These are phyloP conservation scores for Cubamyces lactineus DNA, from an alignment of 768 basidiomycete species.

Conservation along the genomic window DNA sequence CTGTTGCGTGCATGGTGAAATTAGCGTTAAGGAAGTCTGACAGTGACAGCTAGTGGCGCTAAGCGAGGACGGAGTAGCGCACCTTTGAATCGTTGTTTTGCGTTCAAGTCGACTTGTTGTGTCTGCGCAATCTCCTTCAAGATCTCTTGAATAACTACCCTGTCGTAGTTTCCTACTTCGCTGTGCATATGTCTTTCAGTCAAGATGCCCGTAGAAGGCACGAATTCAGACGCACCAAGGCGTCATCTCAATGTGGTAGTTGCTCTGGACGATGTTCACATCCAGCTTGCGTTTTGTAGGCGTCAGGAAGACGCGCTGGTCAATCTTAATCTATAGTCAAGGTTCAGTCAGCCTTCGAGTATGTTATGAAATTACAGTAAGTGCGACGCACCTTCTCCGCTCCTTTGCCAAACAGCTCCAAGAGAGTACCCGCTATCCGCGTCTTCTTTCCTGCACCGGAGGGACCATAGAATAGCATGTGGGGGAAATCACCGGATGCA, in stretches of 20 bases:
- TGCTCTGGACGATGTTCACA: constrained; percentile 96
- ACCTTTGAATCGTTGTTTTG: constrained; percentile 98
- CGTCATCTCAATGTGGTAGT: constrained; percentile 97
- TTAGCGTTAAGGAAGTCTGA: not conserved
- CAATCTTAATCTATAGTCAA: constrained; percentile 84
- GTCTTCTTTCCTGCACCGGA: constrained; percentile 99
- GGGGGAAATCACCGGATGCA: constrained; percentile 91
- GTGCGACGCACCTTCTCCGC: constrained; percentile 77
- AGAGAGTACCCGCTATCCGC: constrained; percentile 84
- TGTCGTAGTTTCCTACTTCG: constrained; percentile 94
- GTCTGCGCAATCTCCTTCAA: constrained; percentile 99
- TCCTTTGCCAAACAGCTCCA: constrained; percentile 87
- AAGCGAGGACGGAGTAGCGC: not conserved
- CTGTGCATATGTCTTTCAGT: constrained; percentile 43
- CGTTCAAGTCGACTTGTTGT: constrained; percentile 94
- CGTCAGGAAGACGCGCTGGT: constrained; percentile 93
- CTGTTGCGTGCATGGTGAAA: constrained; percentile 42
- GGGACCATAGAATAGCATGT: constrained; percentile 97
- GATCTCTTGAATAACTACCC: constrained; percentile 94
- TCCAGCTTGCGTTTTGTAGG: constrained; percentile 94
- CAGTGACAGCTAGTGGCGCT: too few species aligned
- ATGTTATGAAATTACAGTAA: too few species aligned
- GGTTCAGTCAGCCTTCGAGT: not conserved
- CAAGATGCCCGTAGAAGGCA: not conserved
- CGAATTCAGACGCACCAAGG: constrained; percentile 66